These are phyloP conservation scores for Zoysia pacifica DNA, from an alignment of 176 grass and related monocot species.

Conservation along the genomic window DNA sequence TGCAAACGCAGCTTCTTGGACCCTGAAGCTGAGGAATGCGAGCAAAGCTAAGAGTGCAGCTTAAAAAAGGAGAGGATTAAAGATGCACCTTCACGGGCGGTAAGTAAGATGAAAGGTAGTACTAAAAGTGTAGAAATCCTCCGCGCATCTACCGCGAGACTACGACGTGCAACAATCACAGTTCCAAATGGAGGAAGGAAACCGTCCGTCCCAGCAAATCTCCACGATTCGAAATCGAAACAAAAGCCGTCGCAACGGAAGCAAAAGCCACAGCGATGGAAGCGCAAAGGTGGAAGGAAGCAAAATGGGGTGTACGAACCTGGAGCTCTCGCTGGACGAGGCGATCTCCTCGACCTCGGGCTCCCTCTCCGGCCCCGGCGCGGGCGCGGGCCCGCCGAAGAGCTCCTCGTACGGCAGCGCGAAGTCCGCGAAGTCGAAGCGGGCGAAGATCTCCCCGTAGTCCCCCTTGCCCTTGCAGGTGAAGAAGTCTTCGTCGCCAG, in stretches of 20 bases:
- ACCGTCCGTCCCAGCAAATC: conserved; percentile 5
- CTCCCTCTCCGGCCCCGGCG: neutral
- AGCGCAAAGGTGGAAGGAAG: too few species aligned
- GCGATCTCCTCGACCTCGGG: conserved; percentile 46
- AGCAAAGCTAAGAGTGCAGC: conserved; percentile 24
- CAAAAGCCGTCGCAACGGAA: too few species aligned
- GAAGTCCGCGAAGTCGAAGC: conserved; percentile 67
- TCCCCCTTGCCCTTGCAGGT: conserved; percentile 42
- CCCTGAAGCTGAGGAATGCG: conserved; percentile 9
- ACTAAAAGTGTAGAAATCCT: conserved; percentile 7
- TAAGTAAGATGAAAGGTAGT: conserved; percentile 15
- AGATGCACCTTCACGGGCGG: conserved; percentile 20
- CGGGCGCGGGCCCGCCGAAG: conserved; percentile 22
- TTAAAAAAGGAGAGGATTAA: conserved; percentile 24
- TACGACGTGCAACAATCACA: conserved; percentile 2
- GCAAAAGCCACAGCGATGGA: neutral
- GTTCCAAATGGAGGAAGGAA: conserved; percentile 26
- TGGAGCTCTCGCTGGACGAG: conserved; percentile 50
- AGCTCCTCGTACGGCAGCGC: conserved; percentile 78
- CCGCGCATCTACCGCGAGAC: neutral
- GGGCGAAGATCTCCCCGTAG: conserved; percentile 85
- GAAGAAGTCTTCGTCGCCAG: conserved; percentile 37
- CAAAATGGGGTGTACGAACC: conserved; percentile 13
- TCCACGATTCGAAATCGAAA: conserved; percentile 2
- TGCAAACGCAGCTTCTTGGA: conserved; percentile 15